Evolutionary conservation across 768 basidiomycete species (phyloP).

Genomic region (Naganishia vaughanmartiniae): DNA sequence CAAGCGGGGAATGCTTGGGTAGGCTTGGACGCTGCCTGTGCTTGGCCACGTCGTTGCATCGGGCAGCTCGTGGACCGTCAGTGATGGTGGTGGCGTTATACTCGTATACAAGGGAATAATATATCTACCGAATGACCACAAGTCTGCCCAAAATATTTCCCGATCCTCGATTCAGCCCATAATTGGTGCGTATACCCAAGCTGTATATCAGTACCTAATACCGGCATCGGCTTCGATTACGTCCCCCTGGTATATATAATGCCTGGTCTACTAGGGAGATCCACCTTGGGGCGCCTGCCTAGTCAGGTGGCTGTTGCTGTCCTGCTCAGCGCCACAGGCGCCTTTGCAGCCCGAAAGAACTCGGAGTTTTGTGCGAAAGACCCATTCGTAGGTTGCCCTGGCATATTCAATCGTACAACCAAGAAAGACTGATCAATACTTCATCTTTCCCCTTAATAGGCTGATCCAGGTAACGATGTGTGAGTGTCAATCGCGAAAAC

Average conservation of each 20-base stretch:
- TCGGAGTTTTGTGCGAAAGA: slow-evolving; percentile 7
- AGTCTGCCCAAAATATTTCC: too few species aligned
- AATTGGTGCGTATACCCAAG: too few species aligned
- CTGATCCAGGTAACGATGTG: slow-evolving; percentile 10
- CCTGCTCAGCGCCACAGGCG: slow-evolving; percentile 5
- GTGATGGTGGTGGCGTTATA: too few species aligned
- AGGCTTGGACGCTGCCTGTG: too few species aligned
- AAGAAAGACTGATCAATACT: not conserved
- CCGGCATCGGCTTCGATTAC: too few species aligned
- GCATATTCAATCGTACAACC: not conserved
- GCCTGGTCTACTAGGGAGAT: not conserved
- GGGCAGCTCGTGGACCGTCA: too few species aligned
- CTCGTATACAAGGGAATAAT: too few species aligned
- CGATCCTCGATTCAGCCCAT: too few species aligned
- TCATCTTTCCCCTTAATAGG: not conserved
- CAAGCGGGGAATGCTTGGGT: too few species aligned
- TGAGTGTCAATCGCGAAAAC: not conserved
- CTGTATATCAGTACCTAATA: too few species aligned
- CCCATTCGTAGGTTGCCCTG: not conserved
- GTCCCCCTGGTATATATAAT: not conserved
- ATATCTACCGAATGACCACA: too few species aligned
- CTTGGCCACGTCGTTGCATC: too few species aligned
- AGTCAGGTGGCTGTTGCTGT: not conserved
- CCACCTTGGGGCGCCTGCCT: not conserved
- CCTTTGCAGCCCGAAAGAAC: slow-evolving; percentile 14